Base-by-base conservation (phyloP, 139 green algal genomes). In the Auxenochlorella protothecoides region DNA sequence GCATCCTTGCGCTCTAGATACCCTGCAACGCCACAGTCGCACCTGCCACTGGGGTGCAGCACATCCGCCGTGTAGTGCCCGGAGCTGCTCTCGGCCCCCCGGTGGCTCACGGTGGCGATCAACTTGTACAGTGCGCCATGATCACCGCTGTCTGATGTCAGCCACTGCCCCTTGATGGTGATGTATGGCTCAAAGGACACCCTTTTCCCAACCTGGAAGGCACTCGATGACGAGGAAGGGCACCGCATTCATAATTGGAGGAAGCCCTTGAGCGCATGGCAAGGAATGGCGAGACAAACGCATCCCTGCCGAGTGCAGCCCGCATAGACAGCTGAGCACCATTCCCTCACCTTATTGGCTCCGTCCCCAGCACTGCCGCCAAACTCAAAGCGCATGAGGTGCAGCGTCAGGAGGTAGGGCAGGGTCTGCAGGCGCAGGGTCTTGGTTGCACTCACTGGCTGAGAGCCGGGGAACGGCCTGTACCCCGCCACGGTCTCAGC, bases 1-100 rank as follows among this genome's bases (percentile, higher is more conserved):
- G 27, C 27, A 44, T 44, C 27, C 27, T 44, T 44, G 27, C 27
- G 27, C 27, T 44, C 27, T 44, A 1, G 27, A 27, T 62, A 54
- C 13, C 52, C 13, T 15, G 53, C 53, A 55, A 27, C 13, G 6
- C 15, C 4, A 9, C 13, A 27, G 12, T 16, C 4, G n/a, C 66
- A 44, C 10, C 53, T 5, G 44, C 78, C 82, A 63, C 85, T 78
- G 2, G 74, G 73, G 81, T 95, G 89, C 52, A 78, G 78, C 64
- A 89, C 89, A 63, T 95, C 85, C 3, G 89, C 79, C 0, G 87
- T 94, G 85, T 94, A 94, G 72, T 95, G 88, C n/a, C 89, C 83
- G 10, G 44, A 53, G 12, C 59, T 16, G 5, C 82, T 77, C 44
- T 72, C 80, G 53, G 77, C 70, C 70, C 89, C 89, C 61, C 92